Evolutionary conservation across 805 yeast genomes (phyloP).

Genomic region (Candida tibetensis): DNA sequence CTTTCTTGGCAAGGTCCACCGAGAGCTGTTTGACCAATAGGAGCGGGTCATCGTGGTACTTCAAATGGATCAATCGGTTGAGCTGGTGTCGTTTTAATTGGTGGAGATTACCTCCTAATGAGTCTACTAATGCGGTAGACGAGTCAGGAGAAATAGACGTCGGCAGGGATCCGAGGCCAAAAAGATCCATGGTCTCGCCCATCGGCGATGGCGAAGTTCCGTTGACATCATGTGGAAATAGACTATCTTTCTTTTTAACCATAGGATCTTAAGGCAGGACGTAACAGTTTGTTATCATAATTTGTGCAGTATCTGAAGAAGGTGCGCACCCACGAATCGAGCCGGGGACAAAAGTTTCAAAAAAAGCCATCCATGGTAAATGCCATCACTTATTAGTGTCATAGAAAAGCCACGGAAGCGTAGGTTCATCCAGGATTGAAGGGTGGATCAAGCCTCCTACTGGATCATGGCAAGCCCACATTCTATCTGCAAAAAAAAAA

Average conservation of each 20-base stretch:
- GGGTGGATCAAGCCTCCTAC: no score
- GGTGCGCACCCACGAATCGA: no score
- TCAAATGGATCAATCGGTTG: conserved; percentile 18
- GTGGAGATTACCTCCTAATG: conserved; percentile 15
- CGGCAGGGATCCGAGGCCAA: background rate
- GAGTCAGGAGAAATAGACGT: background rate
- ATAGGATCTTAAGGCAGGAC: no score
- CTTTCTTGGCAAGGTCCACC: conserved; percentile 45
- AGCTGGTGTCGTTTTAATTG: conserved; percentile 13
- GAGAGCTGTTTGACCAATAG: conserved; percentile 46
- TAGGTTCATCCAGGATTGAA: no score
- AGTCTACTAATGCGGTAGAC: conserved; percentile 3
- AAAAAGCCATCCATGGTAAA: no score
- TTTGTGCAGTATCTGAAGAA: no score
- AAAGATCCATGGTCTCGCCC: background rate
- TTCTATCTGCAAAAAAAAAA: conserved; percentile 73
- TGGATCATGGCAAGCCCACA: no score
- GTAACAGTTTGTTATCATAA: no score
- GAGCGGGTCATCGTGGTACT: conserved; percentile 25
- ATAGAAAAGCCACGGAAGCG: no score
- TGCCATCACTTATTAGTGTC: no score
- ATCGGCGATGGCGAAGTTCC: background rate
- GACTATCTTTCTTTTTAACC: conserved; percentile 10
- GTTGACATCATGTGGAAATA: conserved; percentile 12
- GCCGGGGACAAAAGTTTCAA: no score